Evolutionary conservation across 1,139 yeast genomes (phyloP), one percentile per base, ranked within the genome.

Genomic region (Lodderomyces parapsilosis): DNA sequence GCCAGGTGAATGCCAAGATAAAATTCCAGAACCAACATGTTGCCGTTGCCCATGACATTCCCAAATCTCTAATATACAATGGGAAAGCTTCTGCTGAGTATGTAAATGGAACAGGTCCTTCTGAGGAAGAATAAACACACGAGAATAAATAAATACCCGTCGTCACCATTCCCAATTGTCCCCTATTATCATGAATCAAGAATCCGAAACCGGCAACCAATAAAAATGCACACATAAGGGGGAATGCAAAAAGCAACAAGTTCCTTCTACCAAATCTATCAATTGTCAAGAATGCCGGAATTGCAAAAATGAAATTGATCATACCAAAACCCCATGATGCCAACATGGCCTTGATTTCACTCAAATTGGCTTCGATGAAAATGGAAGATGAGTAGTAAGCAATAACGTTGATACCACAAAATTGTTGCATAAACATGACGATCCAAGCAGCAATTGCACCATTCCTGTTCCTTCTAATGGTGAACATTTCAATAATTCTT

Each of bases 71-170:
- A 49, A 87, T 83, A 56, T 86, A 86, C 52, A 88, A 73, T 44
- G 94, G 91, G 73, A 87, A 88, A 42, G 49, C 87, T 63, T 88
- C 95, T 14, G 96, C 95, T 25, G 94, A 83, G 59, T 87, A 86
- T 1, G 94, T 86, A 69, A 88, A 88, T 6, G 96, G 95, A 40
- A 88, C 95, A 11, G 95, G 96, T 38, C 96, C 96, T 66, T 86
- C 89, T 48, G 95, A 93, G 2, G 87, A 82, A 0, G 94, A 86
- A 64, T 88, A 88, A 50, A 86, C 84, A 36, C 81, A 76, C 0
- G 89, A 69, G 65, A 79, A 88, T 35, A 88, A 60, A 59, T 87
- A 88, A 47, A 88, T 82, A 54, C 95, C 95, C 48, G 83, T 74
- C 4, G 81, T 94, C 49, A 83, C 63, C 57, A 87, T 76, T 2